These are phyloP conservation scores for Endocarpon pusillum DNA, from an alignment of 495 filamentous ascomycete species.

Conservation along the genomic window DNA sequence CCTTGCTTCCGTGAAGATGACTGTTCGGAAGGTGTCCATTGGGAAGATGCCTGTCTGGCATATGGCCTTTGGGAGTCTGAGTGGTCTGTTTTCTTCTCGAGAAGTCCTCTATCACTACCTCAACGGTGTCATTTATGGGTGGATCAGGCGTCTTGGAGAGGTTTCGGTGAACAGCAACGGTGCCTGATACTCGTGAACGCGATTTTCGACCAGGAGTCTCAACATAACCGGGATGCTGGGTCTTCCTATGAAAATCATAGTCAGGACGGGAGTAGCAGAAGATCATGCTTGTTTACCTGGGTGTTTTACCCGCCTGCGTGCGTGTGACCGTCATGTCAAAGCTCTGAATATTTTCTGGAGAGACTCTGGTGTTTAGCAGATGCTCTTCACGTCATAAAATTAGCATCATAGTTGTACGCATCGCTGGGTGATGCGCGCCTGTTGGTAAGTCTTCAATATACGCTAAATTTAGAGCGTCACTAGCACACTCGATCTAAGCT, in stretches of 20 bases:
- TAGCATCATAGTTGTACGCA: too few species aligned
- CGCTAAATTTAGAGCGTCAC: too few species aligned
- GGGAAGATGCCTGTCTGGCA: too few species aligned
- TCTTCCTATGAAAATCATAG: constrained; percentile 25
- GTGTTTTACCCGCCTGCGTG: constrained; percentile 33
- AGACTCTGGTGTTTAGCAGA: too few species aligned
- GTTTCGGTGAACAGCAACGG: constrained; percentile 11
- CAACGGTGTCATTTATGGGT: constrained; percentile 14
- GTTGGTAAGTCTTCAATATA: too few species aligned
- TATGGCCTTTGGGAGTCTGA: too few species aligned
- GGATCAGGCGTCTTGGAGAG: constrained; percentile 18
- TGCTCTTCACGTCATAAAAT: too few species aligned
- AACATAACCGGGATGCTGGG: constrained; percentile 37
- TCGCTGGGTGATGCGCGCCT: too few species aligned
- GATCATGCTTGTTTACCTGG: constrained; percentile 22
- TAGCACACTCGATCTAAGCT: too few species aligned
- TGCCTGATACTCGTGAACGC: constrained; percentile 19
- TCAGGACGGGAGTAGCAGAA: constrained; percentile 1
- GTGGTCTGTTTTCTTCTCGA: neutral
- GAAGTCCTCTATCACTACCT: neutral
- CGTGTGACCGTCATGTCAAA: constrained; percentile 27
- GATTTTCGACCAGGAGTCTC: constrained; percentile 33
- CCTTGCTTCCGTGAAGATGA: constrained; percentile 9
- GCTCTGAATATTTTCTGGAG: too few species aligned
- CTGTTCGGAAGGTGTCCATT: constrained; percentile 12